These are phyloP conservation scores for Chlamydomonas sphaeroides DNA, from an alignment of 139 green algal genomes.

Conservation along the genomic window DNA sequence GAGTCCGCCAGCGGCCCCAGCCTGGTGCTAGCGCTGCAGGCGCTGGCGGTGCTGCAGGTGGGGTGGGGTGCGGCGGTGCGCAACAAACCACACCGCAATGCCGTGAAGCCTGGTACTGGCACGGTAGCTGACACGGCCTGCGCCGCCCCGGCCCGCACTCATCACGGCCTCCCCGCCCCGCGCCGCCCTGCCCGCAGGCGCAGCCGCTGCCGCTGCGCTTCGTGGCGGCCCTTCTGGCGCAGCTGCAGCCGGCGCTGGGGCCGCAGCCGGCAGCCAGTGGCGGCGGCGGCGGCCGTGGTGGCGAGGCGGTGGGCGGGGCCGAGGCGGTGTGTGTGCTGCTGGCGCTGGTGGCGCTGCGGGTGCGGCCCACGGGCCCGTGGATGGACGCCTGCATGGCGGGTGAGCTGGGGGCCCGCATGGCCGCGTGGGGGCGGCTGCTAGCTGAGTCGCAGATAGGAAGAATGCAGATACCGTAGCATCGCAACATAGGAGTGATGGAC, in stretches of 20 bases:
- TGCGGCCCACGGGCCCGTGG: background rate
- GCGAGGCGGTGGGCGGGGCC: background rate
- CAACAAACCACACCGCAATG: background rate
- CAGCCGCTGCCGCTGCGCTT: conserved; percentile 13
- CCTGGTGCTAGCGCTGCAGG: conserved; percentile 25
- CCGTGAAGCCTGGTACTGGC: background rate
- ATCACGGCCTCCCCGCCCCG: background rate
- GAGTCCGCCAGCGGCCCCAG: background rate
- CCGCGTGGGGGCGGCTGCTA: no score
- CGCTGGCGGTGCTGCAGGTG: conserved; percentile 24
- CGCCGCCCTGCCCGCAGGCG: background rate
- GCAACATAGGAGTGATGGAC: no score
- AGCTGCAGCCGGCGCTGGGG: background rate
- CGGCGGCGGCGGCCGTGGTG: background rate
- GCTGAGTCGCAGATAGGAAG: no score
- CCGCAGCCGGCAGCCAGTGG: background rate
- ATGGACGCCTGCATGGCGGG: conserved; percentile 5
- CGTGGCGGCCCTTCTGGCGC: background rate
- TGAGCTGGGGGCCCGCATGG: background rate
- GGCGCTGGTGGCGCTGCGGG: conserved; percentile 12
- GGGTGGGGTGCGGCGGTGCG: background rate
- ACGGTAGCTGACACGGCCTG: no score
- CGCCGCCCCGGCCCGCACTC: background rate
- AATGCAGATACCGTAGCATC: no score
- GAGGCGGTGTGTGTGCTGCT: conserved; percentile 11